Conservation (phyloP, 176 grass and related monocot genomes). For the Hordeum marinum region DNA sequence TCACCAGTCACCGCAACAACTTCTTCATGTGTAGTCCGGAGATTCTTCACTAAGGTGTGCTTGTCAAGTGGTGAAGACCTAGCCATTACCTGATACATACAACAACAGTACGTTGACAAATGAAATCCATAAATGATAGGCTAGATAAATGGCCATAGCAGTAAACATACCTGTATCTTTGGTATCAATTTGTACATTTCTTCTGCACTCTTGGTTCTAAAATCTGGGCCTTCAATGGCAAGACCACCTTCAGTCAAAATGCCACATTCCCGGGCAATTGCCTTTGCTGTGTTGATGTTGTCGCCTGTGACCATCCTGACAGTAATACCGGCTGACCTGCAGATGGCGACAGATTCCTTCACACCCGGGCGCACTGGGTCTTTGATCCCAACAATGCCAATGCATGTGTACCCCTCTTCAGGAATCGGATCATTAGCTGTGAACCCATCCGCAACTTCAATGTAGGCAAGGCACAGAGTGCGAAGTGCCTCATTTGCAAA, state of each 20-base stretch:
- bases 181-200: conserved; percentile 70
- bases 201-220: conserved; percentile 62
- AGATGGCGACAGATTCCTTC: conserved; percentile 88
- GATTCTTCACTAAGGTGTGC: conserved; percentile 86
- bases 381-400: conserved; percentile 94
- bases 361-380: conserved; percentile 86
- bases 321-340: conserved; percentile 87
- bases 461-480: conserved; percentile 85
- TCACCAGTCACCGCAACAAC: conserved; percentile 95
- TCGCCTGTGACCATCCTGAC: conserved; percentile 98
- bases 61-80: conserved; percentile 95
- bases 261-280: conserved; percentile 93
- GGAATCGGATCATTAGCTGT: conserved; percentile 61
- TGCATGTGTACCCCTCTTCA: conserved; percentile 72
- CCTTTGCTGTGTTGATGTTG: conserved; percentile 97
- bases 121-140: neutral
- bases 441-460: conserved; percentile 59
- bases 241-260: conserved; percentile 84
- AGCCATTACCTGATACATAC: conserved; percentile 76
- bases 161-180: conserved; percentile 67
- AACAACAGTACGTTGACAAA: conserved; percentile 19
- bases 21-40: conserved; percentile 64
- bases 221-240: conserved; percentile 89
- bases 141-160: neutral
- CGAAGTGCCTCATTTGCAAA: conserved; percentile 93